These are phyloP conservation scores for Penicillium sp. DNA, from an alignment of 2,329 filamentous ascomycete species.

Conservation along the genomic window DNA sequence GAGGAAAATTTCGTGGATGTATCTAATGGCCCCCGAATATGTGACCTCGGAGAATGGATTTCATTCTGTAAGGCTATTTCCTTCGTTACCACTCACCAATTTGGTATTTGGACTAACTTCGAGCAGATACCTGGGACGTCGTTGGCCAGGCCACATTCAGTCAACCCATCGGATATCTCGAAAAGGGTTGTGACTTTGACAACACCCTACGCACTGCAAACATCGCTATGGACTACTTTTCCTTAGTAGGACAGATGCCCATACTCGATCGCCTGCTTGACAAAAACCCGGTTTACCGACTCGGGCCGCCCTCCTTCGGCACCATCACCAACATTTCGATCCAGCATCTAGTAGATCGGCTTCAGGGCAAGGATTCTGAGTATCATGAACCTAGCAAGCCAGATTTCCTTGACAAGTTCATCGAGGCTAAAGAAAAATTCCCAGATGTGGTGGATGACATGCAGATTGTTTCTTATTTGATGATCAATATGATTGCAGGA, in stretches of 20 bases:
- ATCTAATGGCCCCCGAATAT: conserved; percentile 28
- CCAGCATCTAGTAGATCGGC: conserved; percentile 19
- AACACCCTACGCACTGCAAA: conserved; percentile 21
- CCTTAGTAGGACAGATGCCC: conserved; percentile 29
- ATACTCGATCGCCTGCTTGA: conserved; percentile 31
- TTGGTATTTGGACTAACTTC: not conserved
- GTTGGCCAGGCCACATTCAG: conserved; percentile 32
- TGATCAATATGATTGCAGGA: conserved; percentile 40
- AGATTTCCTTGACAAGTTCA: conserved; percentile 48
- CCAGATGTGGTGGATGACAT: conserved; percentile 42
- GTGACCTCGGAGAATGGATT: conserved; percentile 49
- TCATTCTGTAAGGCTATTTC: conserved; percentile 40
- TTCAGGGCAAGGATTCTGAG: conserved; percentile 15
- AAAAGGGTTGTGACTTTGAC: conserved; percentile 31
- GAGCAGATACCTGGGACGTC: conserved; percentile 31
- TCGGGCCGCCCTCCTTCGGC: conserved; percentile 26
- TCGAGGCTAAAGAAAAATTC: conserved; percentile 40
- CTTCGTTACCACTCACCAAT: not conserved
- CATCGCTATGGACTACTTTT: conserved; percentile 29
- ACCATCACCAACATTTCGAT: conserved; percentile 25
- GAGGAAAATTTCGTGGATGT: conserved; percentile 38
- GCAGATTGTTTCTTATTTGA: conserved; percentile 41
- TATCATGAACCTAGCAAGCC: conserved; percentile 19
- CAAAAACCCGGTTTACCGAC: conserved; percentile 29
- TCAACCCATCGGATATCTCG: conserved; percentile 29